Base-by-base conservation (phyloP, 78 protist species). In the Dictyostelium brefeldianum region DNA sequence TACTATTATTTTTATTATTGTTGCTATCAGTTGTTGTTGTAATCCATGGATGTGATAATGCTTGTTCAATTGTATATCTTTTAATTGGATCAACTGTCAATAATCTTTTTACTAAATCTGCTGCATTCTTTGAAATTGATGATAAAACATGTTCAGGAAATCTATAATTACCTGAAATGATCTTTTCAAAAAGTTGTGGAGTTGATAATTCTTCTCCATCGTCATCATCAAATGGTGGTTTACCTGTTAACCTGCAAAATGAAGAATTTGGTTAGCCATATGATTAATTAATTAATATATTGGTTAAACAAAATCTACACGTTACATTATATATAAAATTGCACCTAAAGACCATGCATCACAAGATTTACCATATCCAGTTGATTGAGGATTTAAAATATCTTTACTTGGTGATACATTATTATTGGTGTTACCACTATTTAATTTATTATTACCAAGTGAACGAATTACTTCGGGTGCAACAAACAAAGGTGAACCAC, bases 1-100 rank as follows among this genome's bases (percentile, higher is more conserved):
- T 59, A 22, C 25, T 25, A 62, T 3, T 62, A 62, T 25, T 7
- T 6, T 20, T 25, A 62, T 25, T 25, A 25, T 27, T 62, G 11
- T 27, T 25, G 17, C 22, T 62, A 25, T 29, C 73, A 29, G 46
- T 65, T 65, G 43, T 65, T 65, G 43, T 36, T 36, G 43, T 36
- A 36, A 98, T 89, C 92, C 85, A 98, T 25, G 98, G 98, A 54
- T 98, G 99, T 51, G 20, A 50, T 31, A 97, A 70, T 46, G 97
- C 98, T 20, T 97, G 83, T 62, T 90, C 94, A 9, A 96, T 96
- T 0, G 97, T 90, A 11, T 85, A 82, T 29, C 99, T 46, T 51
- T 94, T 18, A 14, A 17, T 15, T 14, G 98, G 98, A 50, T 98
- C 95, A 22, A 94, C 97, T 25, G 73, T 64, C 6, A 98, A 89